These are phyloP conservation scores for Macadamia tetraphylla DNA, from an alignment of 164 flowering plant genomes.

Conservation along the genomic window DNA sequence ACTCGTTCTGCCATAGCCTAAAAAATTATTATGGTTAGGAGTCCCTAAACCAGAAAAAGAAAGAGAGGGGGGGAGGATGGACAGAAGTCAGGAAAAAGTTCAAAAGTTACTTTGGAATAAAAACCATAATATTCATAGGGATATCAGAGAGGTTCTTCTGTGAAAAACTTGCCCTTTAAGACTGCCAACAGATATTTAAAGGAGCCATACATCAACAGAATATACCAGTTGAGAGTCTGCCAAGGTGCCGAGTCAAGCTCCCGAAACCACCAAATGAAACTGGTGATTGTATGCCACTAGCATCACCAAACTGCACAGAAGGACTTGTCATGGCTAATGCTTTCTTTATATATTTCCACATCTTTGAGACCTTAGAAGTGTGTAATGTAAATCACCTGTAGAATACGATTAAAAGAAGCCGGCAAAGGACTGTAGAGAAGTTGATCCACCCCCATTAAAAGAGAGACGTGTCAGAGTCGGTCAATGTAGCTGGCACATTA, in stretches of 20 bases:
- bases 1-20: not conserved
- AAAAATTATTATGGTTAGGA: not conserved
- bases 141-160: not conserved
- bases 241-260: constrained; percentile 93
- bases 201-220: not conserved
- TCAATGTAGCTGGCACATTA: not conserved
- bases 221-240: constrained; percentile 73
- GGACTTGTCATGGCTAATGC: constrained; percentile 11
- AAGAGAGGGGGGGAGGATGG: too few species aligned
- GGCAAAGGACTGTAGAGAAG: constrained; percentile 69
- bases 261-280: constrained; percentile 98
- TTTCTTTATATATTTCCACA: constrained; percentile 12
- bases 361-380: constrained; percentile 12
- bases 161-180: not conserved
- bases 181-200: not conserved
- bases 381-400: constrained; percentile 55
- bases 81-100: not conserved
- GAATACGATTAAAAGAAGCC: constrained; percentile 73
- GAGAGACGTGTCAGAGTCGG: constrained; percentile 20
- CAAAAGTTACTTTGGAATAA: not conserved
- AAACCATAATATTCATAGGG: not conserved
- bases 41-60: not conserved
- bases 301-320: constrained; percentile 88
- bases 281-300: constrained; percentile 97
- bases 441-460: constrained; percentile 19